These are phyloP conservation scores for Leishmania lainsoni DNA, from an alignment of 208 protist species.

Conservation along the genomic window DNA sequence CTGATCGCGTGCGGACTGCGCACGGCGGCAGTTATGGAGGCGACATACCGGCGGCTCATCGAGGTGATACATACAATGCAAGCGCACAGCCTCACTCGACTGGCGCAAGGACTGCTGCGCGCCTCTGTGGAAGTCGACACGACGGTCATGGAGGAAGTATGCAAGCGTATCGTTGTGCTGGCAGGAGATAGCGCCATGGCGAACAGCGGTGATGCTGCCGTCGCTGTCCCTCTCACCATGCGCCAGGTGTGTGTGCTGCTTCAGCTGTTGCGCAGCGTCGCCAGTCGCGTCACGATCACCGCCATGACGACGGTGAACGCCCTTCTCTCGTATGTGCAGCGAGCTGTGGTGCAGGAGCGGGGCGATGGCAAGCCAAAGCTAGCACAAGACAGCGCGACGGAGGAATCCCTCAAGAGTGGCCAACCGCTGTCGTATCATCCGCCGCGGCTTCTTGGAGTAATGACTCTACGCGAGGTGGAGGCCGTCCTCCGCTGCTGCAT, in stretches of 20 bases:
- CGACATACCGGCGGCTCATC: constrained; percentile 34
- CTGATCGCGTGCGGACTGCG: constrained; percentile 74
- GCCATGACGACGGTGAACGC: constrained; percentile 39
- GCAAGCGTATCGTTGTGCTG: constrained; percentile 32
- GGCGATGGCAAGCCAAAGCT: background rate
- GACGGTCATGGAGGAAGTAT: constrained; percentile 34
- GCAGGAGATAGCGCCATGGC: background rate
- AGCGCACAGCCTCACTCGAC: constrained; percentile 34
- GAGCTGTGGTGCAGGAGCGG: constrained; percentile 1
- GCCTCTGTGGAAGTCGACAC: constrained; percentile 64
- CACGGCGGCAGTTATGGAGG: constrained; percentile 49
- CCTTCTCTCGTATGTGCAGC: constrained; percentile 35
- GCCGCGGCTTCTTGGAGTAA: constrained; percentile 6
- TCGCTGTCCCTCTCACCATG: constrained; percentile 18
- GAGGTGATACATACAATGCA: constrained; percentile 36
- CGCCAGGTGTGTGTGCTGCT: constrained; percentile 33
- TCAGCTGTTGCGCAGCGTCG: constrained; percentile 27
- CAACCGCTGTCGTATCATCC: background rate
- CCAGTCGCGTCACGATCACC: constrained; percentile 13
- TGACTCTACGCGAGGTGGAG: constrained; percentile 28
- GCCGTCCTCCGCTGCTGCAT: constrained; percentile 38
- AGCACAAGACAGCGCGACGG: background rate
- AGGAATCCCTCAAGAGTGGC: too few relatives aligned
- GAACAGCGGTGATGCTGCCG: background rate
- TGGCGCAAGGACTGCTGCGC: constrained; percentile 49